phyloP scores from a whole-genome alignment of 805 yeast genomes.

The Monosporozyma unispora region DNA sequence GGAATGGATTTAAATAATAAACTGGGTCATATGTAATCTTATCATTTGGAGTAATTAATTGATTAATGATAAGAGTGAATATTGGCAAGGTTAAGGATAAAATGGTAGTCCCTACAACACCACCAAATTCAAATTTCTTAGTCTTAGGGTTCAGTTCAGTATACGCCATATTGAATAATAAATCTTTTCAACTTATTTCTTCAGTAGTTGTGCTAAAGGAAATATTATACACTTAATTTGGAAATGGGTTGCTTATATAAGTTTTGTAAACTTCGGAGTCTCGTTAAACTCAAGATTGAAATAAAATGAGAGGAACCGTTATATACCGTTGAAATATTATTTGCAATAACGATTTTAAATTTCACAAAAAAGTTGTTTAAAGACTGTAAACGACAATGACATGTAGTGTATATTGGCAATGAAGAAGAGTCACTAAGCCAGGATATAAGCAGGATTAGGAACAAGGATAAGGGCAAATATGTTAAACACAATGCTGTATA shows the following conservation, averaged over 20 bases:
- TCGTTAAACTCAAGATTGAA: too few relatives aligned
- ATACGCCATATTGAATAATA: neutral
- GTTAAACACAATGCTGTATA: neutral
- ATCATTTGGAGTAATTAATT: constrained; percentile 46
- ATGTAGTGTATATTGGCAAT: too few relatives aligned
- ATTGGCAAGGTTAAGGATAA: constrained; percentile 62
- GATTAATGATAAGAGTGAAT: constrained; percentile 49
- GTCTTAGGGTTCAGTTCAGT: constrained; percentile 59
- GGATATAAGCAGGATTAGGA: too few relatives aligned
- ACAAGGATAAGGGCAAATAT: too few relatives aligned
- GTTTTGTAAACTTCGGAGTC: too few relatives aligned
- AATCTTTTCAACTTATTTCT: too few relatives aligned
- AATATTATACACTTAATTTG: too few relatives aligned
- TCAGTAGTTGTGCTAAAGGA: too few relatives aligned
- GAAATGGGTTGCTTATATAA: too few relatives aligned
- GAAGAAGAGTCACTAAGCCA: too few relatives aligned
- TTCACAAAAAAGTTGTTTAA: neutral
- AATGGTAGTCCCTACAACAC: constrained; percentile 61
- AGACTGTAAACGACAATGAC: neutral
- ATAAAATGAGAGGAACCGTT: too few relatives aligned
- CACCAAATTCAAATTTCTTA: constrained; percentile 64
- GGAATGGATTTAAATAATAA: constrained; percentile 36
- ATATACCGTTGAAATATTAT: too few relatives aligned
- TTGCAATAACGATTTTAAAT: neutral
- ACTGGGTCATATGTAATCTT: neutral